Base-by-base conservation (phyloP, 306 rosid species). In the Rubus idaeus region DNA sequence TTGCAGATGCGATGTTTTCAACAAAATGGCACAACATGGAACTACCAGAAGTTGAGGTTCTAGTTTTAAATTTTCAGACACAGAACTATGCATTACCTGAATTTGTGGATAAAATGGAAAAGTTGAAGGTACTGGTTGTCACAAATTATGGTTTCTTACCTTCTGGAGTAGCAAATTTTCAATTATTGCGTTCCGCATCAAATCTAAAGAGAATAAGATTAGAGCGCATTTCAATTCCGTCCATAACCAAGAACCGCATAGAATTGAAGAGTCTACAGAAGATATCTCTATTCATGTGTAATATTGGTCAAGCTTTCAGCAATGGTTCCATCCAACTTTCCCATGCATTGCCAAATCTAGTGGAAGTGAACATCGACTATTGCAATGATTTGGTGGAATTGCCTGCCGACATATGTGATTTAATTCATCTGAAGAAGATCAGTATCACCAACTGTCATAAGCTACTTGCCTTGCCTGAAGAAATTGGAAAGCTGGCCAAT, bases 261-360 rank as follows among this genome's bases (percentile, higher is more conserved):
- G 77, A 21, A 45, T 49, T 89, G 69, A 76, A 63, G 79, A 87
- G 79, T 71, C 80, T 91, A 17, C 71, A 75, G 44, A 91, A 93
- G 51, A 55, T 85, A 21, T 89, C 98, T n/a, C 55, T 93, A 16
- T 89, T 78, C 17, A 91, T 85, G 92, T 89, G 98, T 84, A 86
- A 81, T 21, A 71, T 86, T 18, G 79, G 80, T 61, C 71, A 79
- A 52, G 85, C 89, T 70, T 86, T 85, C 41, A 18, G 56, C 21
- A 75, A 75, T 16, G 20, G 23, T 55, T 66, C 81, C 10, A 53
- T 73, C 61, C 61, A 68, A 53, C 37, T 79, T 61, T 86, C 87
- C 37, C 58, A 83, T 37, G 69, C 82, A 61, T 47, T 80, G 14
- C 88, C 96, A 65, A 83, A 77, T 21, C 44, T 91, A 75, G 68